A percentile compares a stretch with the other conserved stretches of the same genome.
Conservation (phyloP, 441 rosid genomes). For the Euphorbia corollata region DNA sequence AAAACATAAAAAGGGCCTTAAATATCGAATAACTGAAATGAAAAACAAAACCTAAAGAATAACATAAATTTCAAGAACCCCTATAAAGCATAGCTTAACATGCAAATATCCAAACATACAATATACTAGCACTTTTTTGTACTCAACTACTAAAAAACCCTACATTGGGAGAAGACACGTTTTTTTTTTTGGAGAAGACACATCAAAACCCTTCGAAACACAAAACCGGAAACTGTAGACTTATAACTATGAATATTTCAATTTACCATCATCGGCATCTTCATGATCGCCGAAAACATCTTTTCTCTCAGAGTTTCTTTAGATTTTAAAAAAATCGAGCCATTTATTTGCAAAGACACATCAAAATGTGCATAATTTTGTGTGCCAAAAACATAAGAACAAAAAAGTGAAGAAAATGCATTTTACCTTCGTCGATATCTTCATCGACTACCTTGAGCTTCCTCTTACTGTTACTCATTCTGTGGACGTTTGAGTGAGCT, state of each 20-base stretch:
- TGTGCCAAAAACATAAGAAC: neutral
- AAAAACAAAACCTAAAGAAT: neutral
- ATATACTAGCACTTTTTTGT: neutral
- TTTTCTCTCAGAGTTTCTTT: neutral
- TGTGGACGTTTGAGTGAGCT: neutral
- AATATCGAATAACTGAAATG: neutral
- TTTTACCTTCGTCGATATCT: neutral
- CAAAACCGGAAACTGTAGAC: neutral
- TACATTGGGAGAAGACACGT: neutral
- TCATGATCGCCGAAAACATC: neutral
- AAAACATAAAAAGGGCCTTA: neutral
- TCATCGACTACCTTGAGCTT: neutral
- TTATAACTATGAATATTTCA: too few relatives aligned
- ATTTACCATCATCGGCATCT: neutral
- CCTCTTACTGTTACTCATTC: constrained; percentile 6
- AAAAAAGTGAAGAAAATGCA: neutral
- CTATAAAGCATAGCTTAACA: neutral
- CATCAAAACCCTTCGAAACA: neutral
- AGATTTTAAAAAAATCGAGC: neutral
- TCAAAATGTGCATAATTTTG: neutral
- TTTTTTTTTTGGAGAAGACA: neutral
- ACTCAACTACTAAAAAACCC: neutral
- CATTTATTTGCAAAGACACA: neutral
- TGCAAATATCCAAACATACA: neutral
- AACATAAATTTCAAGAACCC: neutral